These are phyloP conservation scores for Hypoxylon rubiginosum DNA, from an alignment of 2,329 filamentous ascomycete genomes.

Conservation along the genomic window DNA sequence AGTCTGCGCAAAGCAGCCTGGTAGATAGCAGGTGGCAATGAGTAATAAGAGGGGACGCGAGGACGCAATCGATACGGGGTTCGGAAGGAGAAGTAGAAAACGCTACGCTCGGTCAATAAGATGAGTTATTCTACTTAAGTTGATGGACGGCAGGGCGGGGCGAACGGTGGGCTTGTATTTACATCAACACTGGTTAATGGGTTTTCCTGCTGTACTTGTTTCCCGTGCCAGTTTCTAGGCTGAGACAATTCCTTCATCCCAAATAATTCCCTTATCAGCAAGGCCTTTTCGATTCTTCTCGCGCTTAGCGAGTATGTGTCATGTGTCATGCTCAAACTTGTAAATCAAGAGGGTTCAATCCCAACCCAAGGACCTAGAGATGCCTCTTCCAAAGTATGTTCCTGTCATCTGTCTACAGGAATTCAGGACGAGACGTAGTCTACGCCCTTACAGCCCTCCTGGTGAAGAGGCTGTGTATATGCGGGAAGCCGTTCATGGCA, in stretches of 20 bases:
- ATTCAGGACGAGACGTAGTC: too few relatives aligned
- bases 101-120: slow-evolving; percentile 19
- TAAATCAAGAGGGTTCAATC: not conserved
- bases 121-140: slow-evolving; percentile 36
- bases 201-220: slow-evolving; percentile 32
- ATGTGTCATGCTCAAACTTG: not conserved
- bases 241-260: slow-evolving; percentile 16
- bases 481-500: not conserved
- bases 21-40: slow-evolving; percentile 8
- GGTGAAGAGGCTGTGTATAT: not conserved
- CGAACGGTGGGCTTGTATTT: slow-evolving; percentile 33
- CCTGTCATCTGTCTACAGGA: too few relatives aligned
- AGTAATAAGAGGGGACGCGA: slow-evolving; percentile 4
- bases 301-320: not conserved
- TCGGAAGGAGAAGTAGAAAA: slow-evolving; percentile 28
- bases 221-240: slow-evolving; percentile 21
- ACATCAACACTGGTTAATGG: slow-evolving; percentile 23
- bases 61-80: slow-evolving; percentile 13
- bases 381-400: not conserved
- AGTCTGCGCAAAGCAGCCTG: slow-evolving; percentile 8
- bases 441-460: not conserved
- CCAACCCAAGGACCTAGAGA: not conserved
- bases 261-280: not conserved
- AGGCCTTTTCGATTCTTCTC: not conserved
- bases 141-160: slow-evolving; percentile 32